Evolutionary conservation across 2,329 filamentous ascomycete genomes (phyloP), one percentile per base, ranked within the genome.

Genomic region (Furcasterigmium sp.): DNA sequence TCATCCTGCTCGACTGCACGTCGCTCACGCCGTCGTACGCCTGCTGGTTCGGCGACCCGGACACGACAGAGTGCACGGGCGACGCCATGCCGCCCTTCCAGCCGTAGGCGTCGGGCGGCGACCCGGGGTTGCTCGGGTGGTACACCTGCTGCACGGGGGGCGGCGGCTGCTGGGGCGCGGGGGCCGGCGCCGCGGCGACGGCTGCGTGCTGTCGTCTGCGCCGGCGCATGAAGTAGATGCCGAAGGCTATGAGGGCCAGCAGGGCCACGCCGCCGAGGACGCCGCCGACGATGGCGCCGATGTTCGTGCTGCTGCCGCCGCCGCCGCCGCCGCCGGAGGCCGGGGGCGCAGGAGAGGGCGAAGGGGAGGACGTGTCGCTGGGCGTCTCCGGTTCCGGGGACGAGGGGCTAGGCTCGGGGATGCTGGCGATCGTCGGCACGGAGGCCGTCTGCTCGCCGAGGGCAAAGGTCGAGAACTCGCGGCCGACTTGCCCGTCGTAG

Each of bases 241-340:
- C 58, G 11, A 59, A 47, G n/a, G 48, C 56, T 15, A 56, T 43
- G 39, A 64, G 46, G 17, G 51, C 61, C 29, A 67, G 50, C 19
- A 54, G 57, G 1, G 52, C 64, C 8, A 67, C 46, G 38, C 64
- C 64, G 10, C 63, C 64, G 5, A 67, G 56, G 15, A 62, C 61
- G 21, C 60, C 63, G 17, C 64, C 64, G 3, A 65, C 63, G 34
- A 67, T 67, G 41, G 62, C 53, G 4, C 63, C 64, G 18, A 62
- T 49, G 7, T 35, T 35, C n/a, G 32, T 35, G 23, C 23, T 11
- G 7, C 23, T 11, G 23, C 23, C 23, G 7, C 23, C 23, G 23
- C 23, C 23, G 23, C 23, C 23, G 15, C 32, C 32, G 8, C 32
- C 32, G 6, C 32, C 32, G 8, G 32, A 35, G 10, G 32, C n/a